phyloP scores from a whole-genome alignment of 1,139 yeast genomes.

The Kluyveromyces sp. region DNA sequence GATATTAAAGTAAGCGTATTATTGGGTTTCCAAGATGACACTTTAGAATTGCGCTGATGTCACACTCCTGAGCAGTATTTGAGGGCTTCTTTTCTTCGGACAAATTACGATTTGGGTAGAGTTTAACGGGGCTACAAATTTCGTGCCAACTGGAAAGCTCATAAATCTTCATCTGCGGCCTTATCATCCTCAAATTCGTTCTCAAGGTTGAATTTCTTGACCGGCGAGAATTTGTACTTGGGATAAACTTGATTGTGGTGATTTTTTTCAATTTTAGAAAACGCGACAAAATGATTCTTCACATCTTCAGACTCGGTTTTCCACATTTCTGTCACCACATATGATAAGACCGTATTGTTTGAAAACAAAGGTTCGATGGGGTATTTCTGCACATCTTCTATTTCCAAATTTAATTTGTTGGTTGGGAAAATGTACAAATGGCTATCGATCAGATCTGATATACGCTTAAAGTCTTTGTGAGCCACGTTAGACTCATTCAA shows the following conservation, averaged over 20 bases:
- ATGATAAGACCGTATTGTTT: conserved; percentile 22
- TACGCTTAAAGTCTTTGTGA: neutral
- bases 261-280: conserved; percentile 38
- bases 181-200: neutral
- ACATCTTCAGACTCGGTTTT: conserved; percentile 36
- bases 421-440: conserved; percentile 1
- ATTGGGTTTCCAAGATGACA: too few relatives aligned
- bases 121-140: too few relatives aligned
- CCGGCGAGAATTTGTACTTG: conserved; percentile 34
- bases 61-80: too few relatives aligned
- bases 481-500: neutral
- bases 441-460: conserved; percentile 12
- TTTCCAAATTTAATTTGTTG: neutral
- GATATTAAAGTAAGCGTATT: neutral
- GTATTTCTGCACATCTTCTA: neutral
- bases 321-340: conserved; percentile 44
- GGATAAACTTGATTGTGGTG: conserved; percentile 40
- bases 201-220: conserved; percentile 10
- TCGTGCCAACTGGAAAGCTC: too few relatives aligned
- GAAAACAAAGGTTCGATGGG: conserved; percentile 12
- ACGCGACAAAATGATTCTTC: conserved; percentile 35
- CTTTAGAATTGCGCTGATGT: too few relatives aligned
- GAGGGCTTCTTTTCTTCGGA: too few relatives aligned
- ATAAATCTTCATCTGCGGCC: neutral
- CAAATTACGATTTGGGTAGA: too few relatives aligned